Conservation (phyloP, 768 basidiomycete species). For the Agrocybe pediades region DNA sequence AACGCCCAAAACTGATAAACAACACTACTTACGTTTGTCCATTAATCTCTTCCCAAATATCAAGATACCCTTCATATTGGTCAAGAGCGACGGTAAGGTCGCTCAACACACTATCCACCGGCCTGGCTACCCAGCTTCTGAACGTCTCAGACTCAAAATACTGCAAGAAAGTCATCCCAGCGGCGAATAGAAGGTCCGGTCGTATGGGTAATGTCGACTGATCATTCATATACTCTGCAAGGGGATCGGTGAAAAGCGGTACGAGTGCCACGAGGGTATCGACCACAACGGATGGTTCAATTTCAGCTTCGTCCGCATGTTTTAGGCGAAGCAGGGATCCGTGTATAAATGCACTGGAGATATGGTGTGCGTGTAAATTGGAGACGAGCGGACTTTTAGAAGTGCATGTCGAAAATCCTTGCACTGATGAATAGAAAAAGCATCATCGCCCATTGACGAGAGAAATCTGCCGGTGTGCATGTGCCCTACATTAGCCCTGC, state of each 20-base stretch:
- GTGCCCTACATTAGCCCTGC: neutral
- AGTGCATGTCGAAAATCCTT: neutral
- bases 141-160: constrained; percentile 1
- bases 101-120: neutral
- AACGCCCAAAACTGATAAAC: neutral
- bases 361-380: constrained; percentile 10
- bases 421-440: constrained; percentile 7
- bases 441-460: constrained; percentile 8
- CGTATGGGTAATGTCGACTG: neutral
- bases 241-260: neutral
- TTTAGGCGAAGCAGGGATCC: constrained; percentile 7
- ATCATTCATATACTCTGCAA: neutral
- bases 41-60: constrained; percentile 2
- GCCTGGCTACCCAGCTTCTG: constrained; percentile 4
- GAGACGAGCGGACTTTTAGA: neutral
- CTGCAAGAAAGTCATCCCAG: neutral
- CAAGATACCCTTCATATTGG: neutral
- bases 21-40: constrained; percentile 2
- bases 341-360: constrained; percentile 4
- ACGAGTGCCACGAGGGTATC: constrained; percentile 4
- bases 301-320: constrained; percentile 7
- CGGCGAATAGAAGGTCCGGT: constrained; percentile 5
- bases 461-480: neutral
- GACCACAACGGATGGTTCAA: constrained; percentile 3
- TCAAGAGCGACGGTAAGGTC: neutral